Evolutionary conservation across 257 asterid species (phyloP).

Genomic region (Ligustrum vulgare): DNA sequence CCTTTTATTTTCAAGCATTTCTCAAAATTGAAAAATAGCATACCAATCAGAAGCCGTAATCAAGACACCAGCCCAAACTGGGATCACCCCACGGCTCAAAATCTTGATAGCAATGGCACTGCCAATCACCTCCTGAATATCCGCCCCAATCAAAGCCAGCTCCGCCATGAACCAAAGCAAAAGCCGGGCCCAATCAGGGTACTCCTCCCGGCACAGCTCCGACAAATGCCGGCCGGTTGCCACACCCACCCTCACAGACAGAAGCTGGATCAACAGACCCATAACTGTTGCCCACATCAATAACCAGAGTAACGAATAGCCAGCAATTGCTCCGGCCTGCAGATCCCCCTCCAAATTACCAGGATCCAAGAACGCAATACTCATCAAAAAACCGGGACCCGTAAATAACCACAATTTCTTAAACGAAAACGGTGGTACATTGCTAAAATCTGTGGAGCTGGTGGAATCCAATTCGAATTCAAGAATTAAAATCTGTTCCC

Average conservation of each 20-base stretch:
- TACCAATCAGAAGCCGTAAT: slow-evolving; percentile 96
- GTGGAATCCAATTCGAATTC: slow-evolving; percentile 51
- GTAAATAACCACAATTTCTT: slow-evolving; percentile 78
- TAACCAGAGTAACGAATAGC: slow-evolving; percentile 83
- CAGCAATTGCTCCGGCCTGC: slow-evolving; percentile 96
- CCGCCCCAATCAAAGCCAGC: slow-evolving; percentile 89
- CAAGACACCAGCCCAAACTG: slow-evolving; percentile 86
- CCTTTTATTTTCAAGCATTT: not conserved
- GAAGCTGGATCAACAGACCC: slow-evolving; percentile 85
- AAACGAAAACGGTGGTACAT: slow-evolving; percentile 71
- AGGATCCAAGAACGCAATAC: slow-evolving; percentile 92
- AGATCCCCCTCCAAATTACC: slow-evolving; percentile 95
- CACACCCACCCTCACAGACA: slow-evolving; percentile 81
- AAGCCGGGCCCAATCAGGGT: slow-evolving; percentile 78
- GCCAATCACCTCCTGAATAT: slow-evolving; percentile 96
- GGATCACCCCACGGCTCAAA: slow-evolving; percentile 72
- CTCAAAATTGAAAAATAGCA: not conserved
- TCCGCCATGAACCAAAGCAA: slow-evolving; percentile 92
- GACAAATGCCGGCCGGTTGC: slow-evolving; percentile 96
- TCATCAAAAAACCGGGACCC: slow-evolving; percentile 96
- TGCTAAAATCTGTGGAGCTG: slow-evolving; percentile 32
- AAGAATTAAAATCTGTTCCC: slow-evolving; percentile 55
- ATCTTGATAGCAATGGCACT: slow-evolving; percentile 94
- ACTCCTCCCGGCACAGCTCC: slow-evolving; percentile 89
- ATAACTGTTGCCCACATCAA: slow-evolving; percentile 87